A percentile compares a stretch with the other conserved stretches of the same genome.
Evolutionary conservation across 2,329 filamentous ascomycete species (phyloP).

Genomic region (Botrytis galanthina): DNA sequence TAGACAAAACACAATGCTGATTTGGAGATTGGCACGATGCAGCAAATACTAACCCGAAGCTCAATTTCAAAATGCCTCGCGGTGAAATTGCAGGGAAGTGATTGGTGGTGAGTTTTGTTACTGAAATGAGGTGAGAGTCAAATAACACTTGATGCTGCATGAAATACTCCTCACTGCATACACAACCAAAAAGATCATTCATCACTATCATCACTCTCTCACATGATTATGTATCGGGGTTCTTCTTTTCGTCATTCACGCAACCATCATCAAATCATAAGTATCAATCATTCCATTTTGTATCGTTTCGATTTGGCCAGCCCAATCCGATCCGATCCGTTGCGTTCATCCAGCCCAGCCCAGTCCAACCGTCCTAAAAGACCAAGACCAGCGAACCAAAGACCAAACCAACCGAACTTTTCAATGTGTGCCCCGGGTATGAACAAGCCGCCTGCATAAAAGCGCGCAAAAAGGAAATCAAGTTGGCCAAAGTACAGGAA

Average conservation of each 20-base stretch:
- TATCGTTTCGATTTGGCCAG: slow-evolving; percentile 1
- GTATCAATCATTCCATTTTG: slow-evolving; percentile 10
- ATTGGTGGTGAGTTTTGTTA: not conserved
- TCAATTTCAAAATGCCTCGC: not conserved
- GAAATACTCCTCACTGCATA: not conserved
- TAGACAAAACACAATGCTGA: not conserved
- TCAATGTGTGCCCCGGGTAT: slow-evolving; percentile 17
- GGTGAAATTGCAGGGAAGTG: not conserved
- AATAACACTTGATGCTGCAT: not conserved
- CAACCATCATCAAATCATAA: slow-evolving; percentile 19
- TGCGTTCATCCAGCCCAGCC: not conserved
- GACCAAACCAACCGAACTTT: slow-evolving; percentile 18
- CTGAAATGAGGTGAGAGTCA: not conserved
- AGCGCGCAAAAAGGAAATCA: slow-evolving; percentile 13
- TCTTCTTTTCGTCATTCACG: slow-evolving; percentile 12
- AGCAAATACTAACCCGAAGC: not conserved
- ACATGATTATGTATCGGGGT: not conserved
- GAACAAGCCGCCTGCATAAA: slow-evolving; percentile 18
- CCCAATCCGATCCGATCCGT: slow-evolving; percentile 5
- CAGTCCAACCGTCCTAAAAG: slow-evolving; percentile 15
- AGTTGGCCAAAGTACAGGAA: slow-evolving; percentile 18
- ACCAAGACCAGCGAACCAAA: slow-evolving; percentile 17
- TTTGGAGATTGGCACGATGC: not conserved
- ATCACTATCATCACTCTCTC: not conserved
- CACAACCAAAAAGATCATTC: not conserved